These are phyloP conservation scores for Neurospora hispaniola DNA, from an alignment of 495 filamentous ascomycete species.

Conservation along the genomic window DNA sequence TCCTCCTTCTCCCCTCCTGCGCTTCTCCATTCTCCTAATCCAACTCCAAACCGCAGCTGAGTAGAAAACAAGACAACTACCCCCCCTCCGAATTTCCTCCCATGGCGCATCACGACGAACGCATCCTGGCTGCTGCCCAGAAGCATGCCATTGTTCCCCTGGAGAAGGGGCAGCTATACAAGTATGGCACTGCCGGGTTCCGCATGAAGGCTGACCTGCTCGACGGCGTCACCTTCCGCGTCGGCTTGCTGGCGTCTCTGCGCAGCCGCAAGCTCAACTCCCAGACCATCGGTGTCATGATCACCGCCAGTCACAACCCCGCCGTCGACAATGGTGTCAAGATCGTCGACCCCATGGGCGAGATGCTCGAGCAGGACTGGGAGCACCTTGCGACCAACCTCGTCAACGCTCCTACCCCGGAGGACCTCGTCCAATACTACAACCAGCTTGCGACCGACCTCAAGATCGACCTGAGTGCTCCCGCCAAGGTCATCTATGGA, in stretches of 20 bases:
- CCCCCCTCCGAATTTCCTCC: constrained; percentile 3
- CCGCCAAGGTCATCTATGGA: constrained; percentile 76
- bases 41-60: neutral
- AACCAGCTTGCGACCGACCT: constrained; percentile 57
- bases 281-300: constrained; percentile 94
- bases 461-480: constrained; percentile 58
- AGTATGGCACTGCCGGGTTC: constrained; percentile 89
- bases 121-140: constrained; percentile 49
- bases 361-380: constrained; percentile 95
- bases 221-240: constrained; percentile 83
- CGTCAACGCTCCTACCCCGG: constrained; percentile 69
- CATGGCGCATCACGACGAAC: constrained; percentile 20
- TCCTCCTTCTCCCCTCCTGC: neutral
- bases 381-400: constrained; percentile 77
- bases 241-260: constrained; percentile 81
- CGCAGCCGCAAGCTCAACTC: constrained; percentile 80
- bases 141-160: constrained; percentile 60
- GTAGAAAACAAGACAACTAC: neutral
- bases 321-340: constrained; percentile 97
- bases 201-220: constrained; percentile 55
- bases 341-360: constrained; percentile 93
- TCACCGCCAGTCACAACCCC: constrained; percentile 96
- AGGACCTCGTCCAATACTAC: constrained; percentile 65
- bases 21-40: neutral
- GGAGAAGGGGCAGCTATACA: constrained; percentile 52